A percentile compares a stretch with the other conserved stretches of the same genome.
phyloP scores from a whole-genome alignment of 495 filamentous ascomycete genomes.

The Sordaria brevicollis region DNA sequence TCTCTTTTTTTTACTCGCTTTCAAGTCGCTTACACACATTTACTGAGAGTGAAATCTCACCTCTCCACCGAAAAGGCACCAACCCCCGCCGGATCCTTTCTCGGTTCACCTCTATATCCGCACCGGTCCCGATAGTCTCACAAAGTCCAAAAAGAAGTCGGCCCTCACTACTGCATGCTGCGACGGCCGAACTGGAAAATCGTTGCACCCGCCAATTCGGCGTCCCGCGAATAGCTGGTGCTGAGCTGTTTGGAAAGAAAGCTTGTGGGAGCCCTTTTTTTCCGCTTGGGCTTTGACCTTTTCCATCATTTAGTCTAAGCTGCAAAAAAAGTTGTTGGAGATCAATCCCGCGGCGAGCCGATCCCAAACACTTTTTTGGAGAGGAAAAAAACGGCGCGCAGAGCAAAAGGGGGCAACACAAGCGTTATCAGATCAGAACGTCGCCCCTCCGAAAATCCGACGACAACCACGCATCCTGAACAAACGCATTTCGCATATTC shows the following conservation, averaged over 20 bases:
- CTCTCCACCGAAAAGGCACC: neutral
- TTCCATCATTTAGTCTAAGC: neutral
- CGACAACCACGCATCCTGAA: neutral
- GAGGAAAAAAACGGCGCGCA: neutral
- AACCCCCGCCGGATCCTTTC: neutral
- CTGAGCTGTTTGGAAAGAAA: slow-evolving; percentile 9
- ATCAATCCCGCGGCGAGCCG: neutral
- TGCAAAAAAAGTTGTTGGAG: neutral
- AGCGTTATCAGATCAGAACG: neutral
- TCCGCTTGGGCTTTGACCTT: neutral
- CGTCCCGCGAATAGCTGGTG: slow-evolving; percentile 18
- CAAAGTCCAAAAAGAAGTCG: neutral
- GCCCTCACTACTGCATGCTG: slow-evolving; percentile 18
- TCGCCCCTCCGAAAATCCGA: neutral
- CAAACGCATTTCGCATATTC: neutral
- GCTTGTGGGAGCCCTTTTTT: neutral
- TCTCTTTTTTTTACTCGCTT: neutral
- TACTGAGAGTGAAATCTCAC: neutral
- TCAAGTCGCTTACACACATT: neutral
- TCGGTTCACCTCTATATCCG: neutral
- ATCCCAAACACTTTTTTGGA: neutral
- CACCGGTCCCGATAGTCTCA: neutral
- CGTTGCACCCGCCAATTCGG: slow-evolving; percentile 16
- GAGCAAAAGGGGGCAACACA: neutral
- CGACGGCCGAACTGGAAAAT: slow-evolving; percentile 5